Conservation (phyloP, 208 protist genomes). For the Leptomonas seymouri region DNA sequence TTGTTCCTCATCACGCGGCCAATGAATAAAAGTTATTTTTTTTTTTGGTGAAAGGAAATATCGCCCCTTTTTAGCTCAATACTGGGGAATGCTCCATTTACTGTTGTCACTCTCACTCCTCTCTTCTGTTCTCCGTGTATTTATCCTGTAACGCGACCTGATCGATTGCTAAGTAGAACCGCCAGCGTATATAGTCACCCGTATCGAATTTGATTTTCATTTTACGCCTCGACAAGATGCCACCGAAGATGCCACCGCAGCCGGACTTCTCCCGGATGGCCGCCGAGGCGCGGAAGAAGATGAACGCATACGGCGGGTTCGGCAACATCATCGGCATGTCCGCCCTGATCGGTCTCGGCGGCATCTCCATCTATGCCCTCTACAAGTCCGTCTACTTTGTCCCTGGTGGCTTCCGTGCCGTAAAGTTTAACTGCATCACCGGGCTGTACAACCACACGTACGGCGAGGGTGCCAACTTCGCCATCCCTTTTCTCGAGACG, state of each 20-base stretch:
- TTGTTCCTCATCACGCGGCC: too few species aligned
- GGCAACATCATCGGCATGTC: constrained; percentile 72
- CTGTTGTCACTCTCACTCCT: too few species aligned
- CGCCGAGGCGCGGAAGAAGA: constrained; percentile 56
- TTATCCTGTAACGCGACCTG: too few species aligned
- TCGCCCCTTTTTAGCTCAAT: too few species aligned
- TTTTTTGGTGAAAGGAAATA: too few species aligned
- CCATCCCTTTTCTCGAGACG: constrained; percentile 96
- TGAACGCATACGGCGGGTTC: constrained; percentile 66
- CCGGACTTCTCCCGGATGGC: constrained; percentile 83
- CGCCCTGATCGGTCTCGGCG: constrained; percentile 54
- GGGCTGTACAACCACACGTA: constrained; percentile 95
- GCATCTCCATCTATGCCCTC: constrained; percentile 56
- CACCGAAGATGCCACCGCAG: constrained; percentile 65
- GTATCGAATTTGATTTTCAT: constrained; percentile 5
- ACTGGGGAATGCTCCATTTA: too few species aligned
- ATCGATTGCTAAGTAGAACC: too few species aligned
- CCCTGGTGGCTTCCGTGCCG: constrained; percentile 96
- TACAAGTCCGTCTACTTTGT: constrained; percentile 95
- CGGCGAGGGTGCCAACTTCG: constrained; percentile 96
- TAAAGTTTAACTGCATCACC: constrained; percentile 97
- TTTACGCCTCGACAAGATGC: constrained; percentile 18
- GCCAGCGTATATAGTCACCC: background rate
- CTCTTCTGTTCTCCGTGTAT: too few species aligned
- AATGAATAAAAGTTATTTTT: too few species aligned